These are phyloP conservation scores for Debaryomyces sp. DNA, from an alignment of 1,139 yeast species.

Conservation along the genomic window DNA sequence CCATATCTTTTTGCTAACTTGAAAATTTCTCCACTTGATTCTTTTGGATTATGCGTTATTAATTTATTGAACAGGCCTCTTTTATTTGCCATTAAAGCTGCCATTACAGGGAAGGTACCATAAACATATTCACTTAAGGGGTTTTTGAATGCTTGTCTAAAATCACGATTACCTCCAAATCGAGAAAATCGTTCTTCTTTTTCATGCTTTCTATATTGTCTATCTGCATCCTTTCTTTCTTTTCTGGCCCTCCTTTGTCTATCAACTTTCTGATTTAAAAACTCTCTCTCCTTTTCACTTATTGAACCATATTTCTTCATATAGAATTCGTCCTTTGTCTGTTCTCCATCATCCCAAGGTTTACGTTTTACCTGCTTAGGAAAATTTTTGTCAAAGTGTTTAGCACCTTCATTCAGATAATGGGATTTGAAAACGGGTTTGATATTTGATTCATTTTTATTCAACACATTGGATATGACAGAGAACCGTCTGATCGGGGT, in stretches of 20 bases:
- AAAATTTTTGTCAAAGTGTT: slow-evolving; percentile 16
- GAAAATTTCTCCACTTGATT: slow-evolving; percentile 38
- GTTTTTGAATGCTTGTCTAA: slow-evolving; percentile 18
- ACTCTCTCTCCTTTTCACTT: slow-evolving; percentile 28
- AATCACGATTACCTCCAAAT: slow-evolving; percentile 2
- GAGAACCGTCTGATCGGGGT: slow-evolving; percentile 7
- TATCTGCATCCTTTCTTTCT: slow-evolving; percentile 19
- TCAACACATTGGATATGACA: neutral
- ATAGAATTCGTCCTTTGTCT: slow-evolving; percentile 47
- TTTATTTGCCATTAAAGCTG: slow-evolving; percentile 63
- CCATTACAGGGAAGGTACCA: slow-evolving; percentile 76
- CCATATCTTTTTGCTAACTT: slow-evolving; percentile 49
- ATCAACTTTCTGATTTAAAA: slow-evolving; percentile 38
- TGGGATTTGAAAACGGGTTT: slow-evolving; percentile 22
- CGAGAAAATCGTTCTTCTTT: slow-evolving; percentile 1
- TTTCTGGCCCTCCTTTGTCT: slow-evolving; percentile 33
- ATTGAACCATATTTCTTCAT: slow-evolving; percentile 40
- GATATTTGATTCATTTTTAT: slow-evolving; percentile 1
- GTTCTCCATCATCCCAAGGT: slow-evolving; percentile 42
- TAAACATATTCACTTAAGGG: slow-evolving; percentile 70
- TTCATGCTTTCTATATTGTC: slow-evolving; percentile 4
- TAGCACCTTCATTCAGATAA: slow-evolving; percentile 16
- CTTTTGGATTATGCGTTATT: slow-evolving; percentile 47
- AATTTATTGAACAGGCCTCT: slow-evolving; percentile 57
- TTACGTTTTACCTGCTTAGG: slow-evolving; percentile 19